Evolutionary conservation across 805 yeast genomes (phyloP).

Genomic region (Starmerella lactis-condensi): DNA sequence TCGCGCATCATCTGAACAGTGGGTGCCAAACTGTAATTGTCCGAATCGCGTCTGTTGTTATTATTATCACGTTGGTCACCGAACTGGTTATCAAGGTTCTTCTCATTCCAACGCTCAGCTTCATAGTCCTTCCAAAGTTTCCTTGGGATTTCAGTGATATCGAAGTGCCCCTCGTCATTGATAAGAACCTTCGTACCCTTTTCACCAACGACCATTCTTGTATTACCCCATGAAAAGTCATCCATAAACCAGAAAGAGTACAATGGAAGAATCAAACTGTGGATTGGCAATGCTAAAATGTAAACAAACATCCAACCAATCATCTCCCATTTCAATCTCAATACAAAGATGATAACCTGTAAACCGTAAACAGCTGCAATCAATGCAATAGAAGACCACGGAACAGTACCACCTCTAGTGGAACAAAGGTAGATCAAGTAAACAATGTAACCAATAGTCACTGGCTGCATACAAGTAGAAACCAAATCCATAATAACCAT

Average conservation of each 20-base stretch:
- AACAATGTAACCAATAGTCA: constrained; percentile 31
- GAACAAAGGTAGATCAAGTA: constrained; percentile 36
- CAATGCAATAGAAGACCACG: constrained; percentile 37
- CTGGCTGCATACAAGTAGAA: constrained; percentile 44
- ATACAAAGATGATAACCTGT: constrained; percentile 36
- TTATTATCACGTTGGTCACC: not conserved
- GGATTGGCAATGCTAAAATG: constrained; percentile 38
- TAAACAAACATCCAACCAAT: constrained; percentile 40
- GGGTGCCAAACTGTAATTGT: constrained; percentile 11
- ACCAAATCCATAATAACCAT: constrained; percentile 38
- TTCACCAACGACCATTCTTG: constrained; percentile 38
- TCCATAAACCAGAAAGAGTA: constrained; percentile 50
- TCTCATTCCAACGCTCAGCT: constrained; percentile 28
- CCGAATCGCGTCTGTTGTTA: constrained; percentile 5
- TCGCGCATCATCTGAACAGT: constrained; percentile 2
- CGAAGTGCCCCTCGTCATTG: constrained; percentile 34
- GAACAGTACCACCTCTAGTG: constrained; percentile 31
- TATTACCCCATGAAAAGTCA: constrained; percentile 51
- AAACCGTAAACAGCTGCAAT: constrained; percentile 39
- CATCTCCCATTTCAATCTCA: constrained; percentile 30
- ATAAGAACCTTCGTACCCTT: constrained; percentile 32
- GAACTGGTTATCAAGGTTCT: constrained; percentile 5
- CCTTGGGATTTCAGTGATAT: constrained; percentile 35
- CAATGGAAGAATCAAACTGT: constrained; percentile 38
- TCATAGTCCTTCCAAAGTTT: constrained; percentile 43